phyloP scores from a whole-genome alignment of 164 flowering plant species.

The Sedum album region DNA sequence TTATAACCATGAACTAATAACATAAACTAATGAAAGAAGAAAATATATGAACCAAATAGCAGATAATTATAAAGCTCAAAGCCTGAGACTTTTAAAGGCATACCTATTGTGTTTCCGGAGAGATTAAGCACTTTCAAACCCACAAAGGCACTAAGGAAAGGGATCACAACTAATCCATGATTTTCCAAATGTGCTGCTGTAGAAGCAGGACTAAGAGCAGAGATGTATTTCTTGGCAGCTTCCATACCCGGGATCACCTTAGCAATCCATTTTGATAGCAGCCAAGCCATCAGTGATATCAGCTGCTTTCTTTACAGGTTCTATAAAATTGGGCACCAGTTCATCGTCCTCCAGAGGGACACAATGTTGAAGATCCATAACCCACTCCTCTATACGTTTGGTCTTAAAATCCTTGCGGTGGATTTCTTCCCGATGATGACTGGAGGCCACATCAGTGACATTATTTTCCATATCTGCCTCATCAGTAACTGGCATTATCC shows the following conservation, averaged over 20 bases:
- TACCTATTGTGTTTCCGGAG: slow-evolving; percentile 84
- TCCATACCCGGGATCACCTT: slow-evolving; percentile 58
- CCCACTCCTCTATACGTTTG: slow-evolving; percentile 85
- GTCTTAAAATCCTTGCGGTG: slow-evolving; percentile 49
- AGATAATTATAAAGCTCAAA: neutral
- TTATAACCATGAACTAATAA: neutral
- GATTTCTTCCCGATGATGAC: slow-evolving; percentile 25
- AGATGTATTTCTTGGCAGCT: slow-evolving; percentile 62
- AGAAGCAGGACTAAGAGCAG: slow-evolving; percentile 59
- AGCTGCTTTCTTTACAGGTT: slow-evolving; percentile 22
- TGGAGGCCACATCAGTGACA: slow-evolving; percentile 30
- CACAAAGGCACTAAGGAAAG: slow-evolving; percentile 68
- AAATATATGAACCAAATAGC: neutral
- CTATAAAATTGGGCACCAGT: slow-evolving; percentile 22
- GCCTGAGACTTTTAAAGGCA: slow-evolving; percentile 10
- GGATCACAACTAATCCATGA: slow-evolving; percentile 77
- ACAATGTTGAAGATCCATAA: slow-evolving; percentile 53
- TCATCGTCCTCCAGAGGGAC: slow-evolving; percentile 37
- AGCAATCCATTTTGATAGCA: slow-evolving; percentile 31
- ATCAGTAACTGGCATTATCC: slow-evolving; percentile 40
- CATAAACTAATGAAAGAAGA: neutral
- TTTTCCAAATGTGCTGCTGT: slow-evolving; percentile 76
- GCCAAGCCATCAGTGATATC: slow-evolving; percentile 15
- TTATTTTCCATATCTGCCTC: slow-evolving; percentile 17
- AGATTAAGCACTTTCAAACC: slow-evolving; percentile 72